Base-by-base conservation (phyloP, 2,329 filamentous ascomycete species). In the Botrytis aclada region DNA sequence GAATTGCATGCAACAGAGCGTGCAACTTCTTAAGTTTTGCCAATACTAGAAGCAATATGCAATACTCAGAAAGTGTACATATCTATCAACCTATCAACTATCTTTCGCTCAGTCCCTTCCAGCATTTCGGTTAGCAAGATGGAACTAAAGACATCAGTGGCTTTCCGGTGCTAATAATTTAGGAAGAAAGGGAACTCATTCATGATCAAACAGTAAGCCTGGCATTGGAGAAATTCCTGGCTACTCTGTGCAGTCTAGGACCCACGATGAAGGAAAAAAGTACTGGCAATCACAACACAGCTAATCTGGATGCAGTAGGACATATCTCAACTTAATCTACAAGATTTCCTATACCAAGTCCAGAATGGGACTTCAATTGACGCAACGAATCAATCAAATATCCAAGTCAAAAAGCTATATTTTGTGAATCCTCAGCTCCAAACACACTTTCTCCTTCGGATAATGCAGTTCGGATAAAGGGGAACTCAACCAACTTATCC, bases 381-480 rank as follows among this genome's bases (percentile, higher is more conserved):
- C 25, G 14, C 14, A 14, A 32, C 25, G 9, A 22, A 22, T 3
- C 20, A 18, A 51, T 45, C 32, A 34, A 14, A 25, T 22, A 37
- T 14, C 9, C 16, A 54, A 29, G 16, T 6, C 5, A 54, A 16
- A 37, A 2, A 22, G 6, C 32, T 20, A 9, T 1, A 22, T 54
- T 18, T 2, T 0, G 12, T 3, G 45, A 9, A 4, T n/a, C 1
- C 3, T n/a, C 32, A 37, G 6, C 22, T n/a, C 34, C 2, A 18
- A 16, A 20, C 18, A 25, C 29, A 18, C 4, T 9, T 20, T 18
- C 32, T n/a, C 18, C 43, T 18, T 47, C 32, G 18, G 32, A 51
- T 18, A 14, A 12, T 41, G 7, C 43, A 12, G 8, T 10, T 20
- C 1, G 8, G 20, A 14, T 3, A 43, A 63, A 63, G 61, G 25